phyloP scores from a whole-genome alignment of 2,329 filamentous ascomycete genomes.

The Penicillium verrucosum region DNA sequence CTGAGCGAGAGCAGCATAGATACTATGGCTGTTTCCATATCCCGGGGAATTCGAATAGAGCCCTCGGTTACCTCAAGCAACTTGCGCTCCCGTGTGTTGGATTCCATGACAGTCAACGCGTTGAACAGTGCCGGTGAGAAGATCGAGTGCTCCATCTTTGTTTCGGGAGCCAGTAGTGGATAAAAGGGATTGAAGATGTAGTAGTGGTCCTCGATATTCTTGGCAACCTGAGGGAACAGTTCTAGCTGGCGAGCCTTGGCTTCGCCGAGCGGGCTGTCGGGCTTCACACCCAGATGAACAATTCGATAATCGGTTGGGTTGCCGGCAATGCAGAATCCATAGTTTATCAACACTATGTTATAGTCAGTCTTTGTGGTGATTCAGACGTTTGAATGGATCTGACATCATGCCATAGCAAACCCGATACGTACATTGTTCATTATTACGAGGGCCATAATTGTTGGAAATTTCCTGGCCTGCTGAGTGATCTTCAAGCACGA shows the following conservation, averaged over 20 bases:
- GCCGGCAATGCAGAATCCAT: conserved; percentile 44
- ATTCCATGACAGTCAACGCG: conserved; percentile 41
- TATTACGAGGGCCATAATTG: conserved; percentile 74
- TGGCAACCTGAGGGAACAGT: conserved; percentile 33
- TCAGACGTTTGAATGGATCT: no score
- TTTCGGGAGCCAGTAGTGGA: conserved; percentile 36
- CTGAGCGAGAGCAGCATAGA: conserved; percentile 42
- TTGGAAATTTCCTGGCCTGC: conserved; percentile 59
- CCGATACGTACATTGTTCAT: conserved; percentile 55
- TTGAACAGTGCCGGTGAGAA: conserved; percentile 45
- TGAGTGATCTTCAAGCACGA: conserved; percentile 41
- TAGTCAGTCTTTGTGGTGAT: conserved; percentile 4
- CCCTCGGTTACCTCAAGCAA: conserved; percentile 33
- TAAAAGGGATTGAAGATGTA: conserved; percentile 47
- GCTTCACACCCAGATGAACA: conserved; percentile 39
- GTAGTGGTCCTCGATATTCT: conserved; percentile 36
- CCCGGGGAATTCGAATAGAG: conserved; percentile 28
- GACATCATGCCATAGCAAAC: neutral
- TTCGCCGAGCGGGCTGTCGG: conserved; percentile 38
- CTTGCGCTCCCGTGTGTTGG: conserved; percentile 42
- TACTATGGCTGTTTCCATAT: conserved; percentile 38
- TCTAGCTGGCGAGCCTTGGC: conserved; percentile 36
- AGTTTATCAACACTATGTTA: conserved; percentile 43
- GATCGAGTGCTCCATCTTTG: conserved; percentile 39
- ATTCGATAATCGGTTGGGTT: conserved; percentile 47